phyloP scores from a whole-genome alignment of 192 early-diverging fungal species.

The Mycoemilia scoparia region DNA sequence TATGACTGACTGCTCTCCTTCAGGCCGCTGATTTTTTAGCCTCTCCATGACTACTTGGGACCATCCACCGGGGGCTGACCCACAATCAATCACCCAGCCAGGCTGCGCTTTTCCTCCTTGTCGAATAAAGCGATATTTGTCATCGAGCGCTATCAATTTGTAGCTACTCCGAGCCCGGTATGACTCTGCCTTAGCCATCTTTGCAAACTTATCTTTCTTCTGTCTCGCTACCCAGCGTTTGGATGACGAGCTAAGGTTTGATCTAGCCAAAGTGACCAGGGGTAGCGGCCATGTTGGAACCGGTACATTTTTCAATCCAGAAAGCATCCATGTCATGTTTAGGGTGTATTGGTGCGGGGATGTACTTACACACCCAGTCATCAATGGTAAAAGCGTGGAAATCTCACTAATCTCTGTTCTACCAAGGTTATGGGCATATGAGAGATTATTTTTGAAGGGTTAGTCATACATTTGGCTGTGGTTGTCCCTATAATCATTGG shows the following conservation, averaged over 20 bases:
- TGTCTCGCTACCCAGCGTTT: slow-evolving; percentile 48
- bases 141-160: slow-evolving; percentile 44
- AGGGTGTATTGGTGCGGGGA: too few species aligned
- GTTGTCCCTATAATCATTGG: too few species aligned
- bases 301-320: too few species aligned
- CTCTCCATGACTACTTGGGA: slow-evolving; percentile 38
- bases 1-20: slow-evolving; percentile 19
- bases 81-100: slow-evolving; percentile 43
- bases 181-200: slow-evolving; percentile 28
- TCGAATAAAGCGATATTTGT: slow-evolving; percentile 27
- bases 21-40: background rate
- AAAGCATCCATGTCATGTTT: too few species aligned
- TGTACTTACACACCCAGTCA: too few species aligned
- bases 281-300: too few species aligned
- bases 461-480: too few species aligned
- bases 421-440: too few species aligned
- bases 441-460: too few species aligned
- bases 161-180: slow-evolving; percentile 57
- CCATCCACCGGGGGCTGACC: slow-evolving; percentile 66
- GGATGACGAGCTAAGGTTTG: slow-evolving; percentile 25
- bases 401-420: too few species aligned
- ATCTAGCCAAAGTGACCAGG: too few species aligned
- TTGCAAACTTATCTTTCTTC: slow-evolving; percentile 46
- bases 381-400: too few species aligned
- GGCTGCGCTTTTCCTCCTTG: background rate